Evolutionary conservation across 306 rosid species (phyloP).

Genomic region (Rosa persica): DNA sequence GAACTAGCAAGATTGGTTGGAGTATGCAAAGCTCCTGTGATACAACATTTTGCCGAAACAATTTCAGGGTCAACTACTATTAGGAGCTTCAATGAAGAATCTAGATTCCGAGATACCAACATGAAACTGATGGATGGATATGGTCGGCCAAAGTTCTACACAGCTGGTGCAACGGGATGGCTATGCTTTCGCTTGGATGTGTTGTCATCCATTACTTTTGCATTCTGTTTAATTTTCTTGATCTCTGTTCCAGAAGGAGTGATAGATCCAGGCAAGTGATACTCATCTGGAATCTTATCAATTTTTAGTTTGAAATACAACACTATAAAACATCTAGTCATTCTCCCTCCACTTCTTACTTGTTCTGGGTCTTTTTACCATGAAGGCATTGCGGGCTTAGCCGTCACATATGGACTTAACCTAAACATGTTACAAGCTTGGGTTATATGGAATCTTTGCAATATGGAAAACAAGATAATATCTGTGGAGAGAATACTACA

Average conservation of each 20-base stretch:
- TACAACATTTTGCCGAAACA: slow-evolving; percentile 82
- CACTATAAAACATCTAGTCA: background rate
- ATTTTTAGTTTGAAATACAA: background rate
- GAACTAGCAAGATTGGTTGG: slow-evolving; percentile 79
- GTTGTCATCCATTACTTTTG: slow-evolving; percentile 57
- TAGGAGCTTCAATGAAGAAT: slow-evolving; percentile 71
- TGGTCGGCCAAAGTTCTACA: slow-evolving; percentile 55
- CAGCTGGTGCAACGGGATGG: slow-evolving; percentile 64
- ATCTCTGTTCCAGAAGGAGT: slow-evolving; percentile 54
- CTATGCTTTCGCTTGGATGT: slow-evolving; percentile 60
- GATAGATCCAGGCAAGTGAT: slow-evolving; percentile 54
- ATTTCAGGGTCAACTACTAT: slow-evolving; percentile 78
- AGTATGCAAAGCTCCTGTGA: slow-evolving; percentile 85
- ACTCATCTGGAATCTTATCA: background rate
- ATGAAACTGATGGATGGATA: slow-evolving; percentile 58
- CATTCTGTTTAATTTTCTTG: slow-evolving; percentile 54
- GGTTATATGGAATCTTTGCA: slow-evolving; percentile 55
- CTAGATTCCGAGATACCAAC: slow-evolving; percentile 54
- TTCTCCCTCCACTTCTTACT: background rate
- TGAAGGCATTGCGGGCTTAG: slow-evolving; percentile 80
- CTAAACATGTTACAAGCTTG: slow-evolving; percentile 49
- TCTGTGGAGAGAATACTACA: slow-evolving; percentile 86
- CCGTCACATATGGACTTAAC: slow-evolving; percentile 79
- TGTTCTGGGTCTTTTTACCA: background rate
- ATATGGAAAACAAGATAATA: slow-evolving; percentile 75